Conservation (phyloP, 768 basidiomycete genomes). For the Trametes elegans region DNA sequence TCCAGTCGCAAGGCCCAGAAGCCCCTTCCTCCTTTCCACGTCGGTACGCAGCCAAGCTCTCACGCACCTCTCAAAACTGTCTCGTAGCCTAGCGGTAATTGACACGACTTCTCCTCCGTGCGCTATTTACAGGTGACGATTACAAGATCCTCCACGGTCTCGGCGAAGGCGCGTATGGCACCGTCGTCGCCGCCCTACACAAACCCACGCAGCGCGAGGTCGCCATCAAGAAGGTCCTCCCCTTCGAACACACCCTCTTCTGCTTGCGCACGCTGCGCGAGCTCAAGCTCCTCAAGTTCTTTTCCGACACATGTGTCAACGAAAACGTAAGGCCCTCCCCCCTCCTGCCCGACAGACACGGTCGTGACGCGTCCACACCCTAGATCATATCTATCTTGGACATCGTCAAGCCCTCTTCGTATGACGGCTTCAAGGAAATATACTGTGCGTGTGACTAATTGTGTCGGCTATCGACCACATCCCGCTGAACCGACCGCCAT, state of each 20-base stretch:
- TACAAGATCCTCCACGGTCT: slow-evolving; percentile 74
- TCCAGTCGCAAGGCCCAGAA: slow-evolving; percentile 56
- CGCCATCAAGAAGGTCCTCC: slow-evolving; percentile 94
- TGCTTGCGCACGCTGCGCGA: slow-evolving; percentile 87
- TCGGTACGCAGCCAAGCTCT: slow-evolving; percentile 42
- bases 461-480: background rate
- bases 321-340: slow-evolving; percentile 57
- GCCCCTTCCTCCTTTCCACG: slow-evolving; percentile 71
- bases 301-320: slow-evolving; percentile 75
- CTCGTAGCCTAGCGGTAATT: background rate
- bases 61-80: background rate
- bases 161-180: slow-evolving; percentile 88
- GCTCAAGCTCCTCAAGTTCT: slow-evolving; percentile 86
- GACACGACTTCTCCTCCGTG: background rate
- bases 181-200: slow-evolving; percentile 86
- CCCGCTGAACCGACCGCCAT: slow-evolving; percentile 8
- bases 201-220: slow-evolving; percentile 79
- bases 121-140: slow-evolving; percentile 52
- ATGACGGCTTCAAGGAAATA: slow-evolving; percentile 83
- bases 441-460: slow-evolving; percentile 52
- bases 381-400: slow-evolving; percentile 93
- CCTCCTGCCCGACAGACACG: background rate
- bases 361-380: slow-evolving; percentile 8
- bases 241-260: slow-evolving; percentile 93
- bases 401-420: slow-evolving; percentile 76